Base-by-base conservation (phyloP, 768 basidiomycete genomes). In the Rhodotorula toruloides region DNA sequence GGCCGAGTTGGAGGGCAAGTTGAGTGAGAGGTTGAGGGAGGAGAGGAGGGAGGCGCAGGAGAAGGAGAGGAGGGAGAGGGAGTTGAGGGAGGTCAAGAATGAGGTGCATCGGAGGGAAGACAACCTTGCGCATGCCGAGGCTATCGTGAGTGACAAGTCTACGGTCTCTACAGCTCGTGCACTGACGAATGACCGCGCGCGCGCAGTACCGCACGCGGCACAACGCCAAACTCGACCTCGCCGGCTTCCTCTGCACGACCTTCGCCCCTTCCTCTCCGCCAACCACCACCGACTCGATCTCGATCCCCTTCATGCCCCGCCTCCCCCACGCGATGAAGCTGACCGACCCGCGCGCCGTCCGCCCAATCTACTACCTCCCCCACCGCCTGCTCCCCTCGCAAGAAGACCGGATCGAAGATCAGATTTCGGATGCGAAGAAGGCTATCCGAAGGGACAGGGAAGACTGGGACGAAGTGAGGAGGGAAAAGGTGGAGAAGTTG, bases 341-440 rank as follows among this genome's bases (percentile, higher is more conserved):
- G 22, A 37, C 25, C 44, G 58, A 32, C 54, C 58, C 55, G 61
- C 46, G n/a, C 37, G 57, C 68, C 6, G 29, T 37, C 21, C 68
- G 68, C 21, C 73, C 73, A 8, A 59, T 75, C 46, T 75, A 72
- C 60, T 75, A 75, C 59, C 68, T 72, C 29, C 74, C 74, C 6
- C 54, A 62, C 47, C 72, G 73, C 11, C 58, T 75, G 22, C 50
- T 71, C 36, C 67, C 68, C 1, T 57, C 46, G 22, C 74, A 75
- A 48, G 70, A 69, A 34, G 71, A 73, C 58, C 58, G 65, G n/a
- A 69, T 75, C 34, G 71, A 73, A 31, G 70, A 72, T 43, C 70
- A 72, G 40, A 47, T 72, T 49, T 66, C 56, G 29, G 8, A 21
- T 13, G 63, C 65, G 25, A 65, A 62, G 47, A 34, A 47, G 22